Evolutionary conservation across 2,329 filamentous ascomycete species (phyloP).

Genomic region (Coniella vitis): DNA sequence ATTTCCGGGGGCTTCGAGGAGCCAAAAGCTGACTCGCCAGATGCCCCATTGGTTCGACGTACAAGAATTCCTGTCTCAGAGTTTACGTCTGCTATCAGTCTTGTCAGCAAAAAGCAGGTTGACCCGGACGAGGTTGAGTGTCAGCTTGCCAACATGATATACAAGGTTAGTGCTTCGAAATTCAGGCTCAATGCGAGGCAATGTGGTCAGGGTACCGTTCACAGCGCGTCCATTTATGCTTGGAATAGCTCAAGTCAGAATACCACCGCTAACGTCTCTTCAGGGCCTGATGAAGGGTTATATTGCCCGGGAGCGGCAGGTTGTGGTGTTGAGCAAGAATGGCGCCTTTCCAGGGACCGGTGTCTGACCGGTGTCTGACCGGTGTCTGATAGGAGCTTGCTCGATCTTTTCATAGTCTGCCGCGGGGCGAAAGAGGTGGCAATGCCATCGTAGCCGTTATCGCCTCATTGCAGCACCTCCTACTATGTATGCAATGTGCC

Average conservation of each 20-base stretch:
- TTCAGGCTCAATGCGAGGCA: not conserved
- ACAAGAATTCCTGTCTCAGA: conserved; percentile 78
- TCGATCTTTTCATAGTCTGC: no score
- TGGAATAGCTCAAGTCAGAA: no score
- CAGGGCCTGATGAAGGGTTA: conserved; percentile 97
- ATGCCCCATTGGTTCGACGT: conserved; percentile 45
- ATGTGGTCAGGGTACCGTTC: no score
- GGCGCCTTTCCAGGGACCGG: conserved; percentile 92
- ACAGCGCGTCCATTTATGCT: not conserved
- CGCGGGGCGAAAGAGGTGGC: no score
- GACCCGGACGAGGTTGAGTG: conserved; percentile 95
- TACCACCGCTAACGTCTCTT: conserved; percentile 21
- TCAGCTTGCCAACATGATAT: conserved; percentile 91
- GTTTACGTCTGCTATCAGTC: conserved; percentile 75
- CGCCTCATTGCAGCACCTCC: no score
- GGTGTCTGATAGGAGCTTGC: no score
- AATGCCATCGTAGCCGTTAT: no score
- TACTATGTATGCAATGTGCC: no score
- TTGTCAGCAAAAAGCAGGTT: conserved; percentile 60
- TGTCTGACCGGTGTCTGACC: conserved; percentile 34
- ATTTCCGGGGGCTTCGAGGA: conserved; percentile 76
- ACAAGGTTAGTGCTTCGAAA: conserved; percentile 62
- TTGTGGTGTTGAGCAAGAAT: conserved; percentile 87
- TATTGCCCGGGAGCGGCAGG: conserved; percentile 82
- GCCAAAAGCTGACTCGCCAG: conserved; percentile 53